A percentile compares a stretch with the other conserved stretches of the same genome.
Evolutionary conservation across 2,329 filamentous ascomycete genomes (phyloP).

Genomic region (Grosmannia huntii): DNA sequence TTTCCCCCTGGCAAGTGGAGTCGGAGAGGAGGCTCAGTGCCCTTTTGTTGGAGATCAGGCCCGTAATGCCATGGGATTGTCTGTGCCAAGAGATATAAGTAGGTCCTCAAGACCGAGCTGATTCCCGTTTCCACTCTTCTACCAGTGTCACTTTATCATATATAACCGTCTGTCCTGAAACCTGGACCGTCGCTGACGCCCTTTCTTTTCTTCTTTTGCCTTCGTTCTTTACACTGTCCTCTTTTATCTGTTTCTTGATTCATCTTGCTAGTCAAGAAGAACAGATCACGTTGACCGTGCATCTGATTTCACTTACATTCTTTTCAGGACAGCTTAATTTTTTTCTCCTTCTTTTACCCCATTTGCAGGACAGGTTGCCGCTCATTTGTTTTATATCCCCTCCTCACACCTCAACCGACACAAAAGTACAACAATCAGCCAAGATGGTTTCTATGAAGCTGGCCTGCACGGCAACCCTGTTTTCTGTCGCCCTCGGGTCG

Average conservation of each 20-base stretch:
- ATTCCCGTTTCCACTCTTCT: conserved; percentile 4
- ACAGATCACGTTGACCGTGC: conserved; percentile 22
- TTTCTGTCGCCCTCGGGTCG: conserved; percentile 15
- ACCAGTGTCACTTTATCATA: conserved; percentile 6
- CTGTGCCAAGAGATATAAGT: conserved; percentile 15
- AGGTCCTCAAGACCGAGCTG: conserved; percentile 5
- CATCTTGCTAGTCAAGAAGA: conserved; percentile 17
- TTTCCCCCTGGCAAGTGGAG: conserved; percentile 2
- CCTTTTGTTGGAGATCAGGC: conserved; percentile 4
- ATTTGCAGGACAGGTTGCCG: conserved; percentile 6
- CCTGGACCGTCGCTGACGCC: conserved; percentile 1
- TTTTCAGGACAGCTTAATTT: conserved; percentile 9
- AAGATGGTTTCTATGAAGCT: conserved; percentile 18
- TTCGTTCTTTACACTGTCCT: conserved; percentile 5
- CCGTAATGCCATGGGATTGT: background rate
- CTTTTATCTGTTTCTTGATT: conserved; percentile 9
- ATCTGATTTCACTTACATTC: conserved; percentile 13
- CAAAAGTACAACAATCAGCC: background rate
- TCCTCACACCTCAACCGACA: background rate
- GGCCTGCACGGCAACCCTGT: conserved; percentile 16
- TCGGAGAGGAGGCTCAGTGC: background rate
- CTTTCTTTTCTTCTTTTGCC: conserved; percentile 8
- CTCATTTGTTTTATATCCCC: conserved; percentile 5
- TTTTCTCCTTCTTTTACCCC: conserved; percentile 2
- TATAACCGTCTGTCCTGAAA: conserved; percentile 7